A percentile compares a stretch with the other conserved stretches of the same genome.
Evolutionary conservation across 2,329 filamentous ascomycete species (phyloP).

Genomic region (Penicillium sp.): DNA sequence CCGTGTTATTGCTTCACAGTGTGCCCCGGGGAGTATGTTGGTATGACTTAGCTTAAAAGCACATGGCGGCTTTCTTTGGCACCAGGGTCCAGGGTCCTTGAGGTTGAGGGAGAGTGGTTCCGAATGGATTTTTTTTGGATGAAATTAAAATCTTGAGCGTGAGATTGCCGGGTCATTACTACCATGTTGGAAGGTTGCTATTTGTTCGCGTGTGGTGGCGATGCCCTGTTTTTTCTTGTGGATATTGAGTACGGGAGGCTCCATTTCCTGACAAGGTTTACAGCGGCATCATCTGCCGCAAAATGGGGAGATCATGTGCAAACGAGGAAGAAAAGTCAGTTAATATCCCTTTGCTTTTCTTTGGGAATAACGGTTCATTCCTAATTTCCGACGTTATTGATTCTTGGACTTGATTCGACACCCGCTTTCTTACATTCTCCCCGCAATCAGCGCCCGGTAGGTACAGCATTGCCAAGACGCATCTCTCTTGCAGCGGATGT

Average conservation of each 20-base stretch:
- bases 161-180: not conserved
- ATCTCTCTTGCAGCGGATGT: slow-evolving; percentile 1
- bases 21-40: not conserved
- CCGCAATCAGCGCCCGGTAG: not conserved
- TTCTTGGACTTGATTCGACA: too few species aligned
- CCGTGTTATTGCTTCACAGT: not conserved
- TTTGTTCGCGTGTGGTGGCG: not conserved
- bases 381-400: not conserved
- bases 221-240: not conserved
- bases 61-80: slow-evolving; percentile 3
- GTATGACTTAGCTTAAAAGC: not conserved
- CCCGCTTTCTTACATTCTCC: slow-evolving; percentile 1
- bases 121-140: not conserved
- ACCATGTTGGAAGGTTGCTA: not conserved
- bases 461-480: not conserved
- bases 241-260: not conserved
- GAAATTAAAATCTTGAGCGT: not conserved
- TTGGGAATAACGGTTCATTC: not conserved
- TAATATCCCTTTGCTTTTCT: not conserved
- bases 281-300: not conserved
- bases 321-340: not conserved
- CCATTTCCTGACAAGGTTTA: not conserved
- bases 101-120: not conserved
- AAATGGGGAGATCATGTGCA: not conserved
- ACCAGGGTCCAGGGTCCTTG: not conserved